These are phyloP conservation scores for Colletotrichum siamense DNA, from an alignment of 2,329 filamentous ascomycete genomes.

Conservation along the genomic window DNA sequence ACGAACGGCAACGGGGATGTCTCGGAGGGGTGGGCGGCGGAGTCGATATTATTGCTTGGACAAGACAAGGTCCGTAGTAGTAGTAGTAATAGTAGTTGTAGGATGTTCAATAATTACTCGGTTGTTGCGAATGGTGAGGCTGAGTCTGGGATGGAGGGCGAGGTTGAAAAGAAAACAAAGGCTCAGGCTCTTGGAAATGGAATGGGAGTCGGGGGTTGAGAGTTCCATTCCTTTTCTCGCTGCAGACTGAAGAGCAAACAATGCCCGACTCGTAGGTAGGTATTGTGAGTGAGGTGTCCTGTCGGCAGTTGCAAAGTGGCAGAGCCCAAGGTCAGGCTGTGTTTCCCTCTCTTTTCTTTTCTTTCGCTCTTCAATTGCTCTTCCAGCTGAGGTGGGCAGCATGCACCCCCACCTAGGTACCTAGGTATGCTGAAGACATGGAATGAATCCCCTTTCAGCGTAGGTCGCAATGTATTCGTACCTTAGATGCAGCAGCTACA, in stretches of 20 bases:
- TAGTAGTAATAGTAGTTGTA: too few relatives aligned
- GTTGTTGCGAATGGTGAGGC: too few relatives aligned
- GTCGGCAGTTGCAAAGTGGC: not conserved
- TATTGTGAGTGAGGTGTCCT: not conserved
- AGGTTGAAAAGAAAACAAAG: not conserved
- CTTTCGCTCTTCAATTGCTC: not conserved
- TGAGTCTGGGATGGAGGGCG: too few relatives aligned
- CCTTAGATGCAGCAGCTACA: not conserved
- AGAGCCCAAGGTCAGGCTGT: not conserved
- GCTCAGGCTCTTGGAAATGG: not conserved
- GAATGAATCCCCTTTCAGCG: not conserved
- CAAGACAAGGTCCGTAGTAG: too few relatives aligned
- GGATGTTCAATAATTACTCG: too few relatives aligned
- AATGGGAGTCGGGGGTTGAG: not conserved
- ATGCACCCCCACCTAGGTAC: too few relatives aligned
- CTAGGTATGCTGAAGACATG: not conserved
- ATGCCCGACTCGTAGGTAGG: not conserved
- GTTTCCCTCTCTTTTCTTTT: not conserved
- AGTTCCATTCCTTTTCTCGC: not conserved
- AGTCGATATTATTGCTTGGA: too few relatives aligned
- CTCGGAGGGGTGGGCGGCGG: too few relatives aligned
- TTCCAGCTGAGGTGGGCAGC: too few relatives aligned
- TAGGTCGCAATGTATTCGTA: too few relatives aligned
- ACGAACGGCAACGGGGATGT: too few relatives aligned
- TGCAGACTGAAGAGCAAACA: not conserved